Evolutionary conservation across 371 early-diverging fungal species (phyloP).

Genomic region (Cokeromyces recurvatus): DNA sequence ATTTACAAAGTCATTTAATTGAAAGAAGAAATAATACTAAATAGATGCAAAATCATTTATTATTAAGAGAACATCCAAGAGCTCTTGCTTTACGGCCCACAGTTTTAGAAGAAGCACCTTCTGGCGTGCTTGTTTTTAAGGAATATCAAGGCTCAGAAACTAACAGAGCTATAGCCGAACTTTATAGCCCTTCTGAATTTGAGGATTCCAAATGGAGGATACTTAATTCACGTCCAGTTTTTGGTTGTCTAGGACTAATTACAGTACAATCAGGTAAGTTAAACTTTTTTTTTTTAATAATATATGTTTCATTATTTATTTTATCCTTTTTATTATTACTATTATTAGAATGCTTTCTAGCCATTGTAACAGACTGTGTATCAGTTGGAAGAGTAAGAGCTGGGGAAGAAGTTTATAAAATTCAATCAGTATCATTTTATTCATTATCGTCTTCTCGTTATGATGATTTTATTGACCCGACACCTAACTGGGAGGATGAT

Average conservation of each 20-base stretch:
- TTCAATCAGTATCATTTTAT: slow-evolving; percentile 59
- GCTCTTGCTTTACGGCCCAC: slow-evolving; percentile 47
- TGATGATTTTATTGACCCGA: slow-evolving; percentile 42
- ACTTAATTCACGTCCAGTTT: slow-evolving; percentile 55
- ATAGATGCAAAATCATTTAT: slow-evolving; percentile 47
- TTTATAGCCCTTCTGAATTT: slow-evolving; percentile 44
- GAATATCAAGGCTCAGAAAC: slow-evolving; percentile 14
- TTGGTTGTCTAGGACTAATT: slow-evolving; percentile 69
- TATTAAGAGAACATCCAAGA: slow-evolving; percentile 45
- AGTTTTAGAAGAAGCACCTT: slow-evolving; percentile 42
- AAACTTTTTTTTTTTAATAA: not conserved
- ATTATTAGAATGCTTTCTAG: slow-evolving; percentile 72
- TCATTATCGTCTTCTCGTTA: slow-evolving; percentile 56
- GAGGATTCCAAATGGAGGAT: slow-evolving; percentile 46
- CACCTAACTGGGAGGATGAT: slow-evolving; percentile 24
- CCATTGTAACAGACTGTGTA: slow-evolving; percentile 63
- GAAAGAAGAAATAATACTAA: too few species aligned
- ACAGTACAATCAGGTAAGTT: slow-evolving; percentile 57
- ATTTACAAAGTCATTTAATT: not conserved
- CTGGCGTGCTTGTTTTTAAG: slow-evolving; percentile 44
- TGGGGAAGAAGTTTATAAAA: slow-evolving; percentile 57
- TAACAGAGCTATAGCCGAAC: slow-evolving; percentile 39
- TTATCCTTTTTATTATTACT: not conserved
- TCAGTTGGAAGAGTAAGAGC: slow-evolving; percentile 57
- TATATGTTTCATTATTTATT: not conserved